Evolutionary conservation across 345 rosid genomes (phyloP), one percentile per base, ranked within the genome.

Genomic region (Turritis glabra): DNA sequence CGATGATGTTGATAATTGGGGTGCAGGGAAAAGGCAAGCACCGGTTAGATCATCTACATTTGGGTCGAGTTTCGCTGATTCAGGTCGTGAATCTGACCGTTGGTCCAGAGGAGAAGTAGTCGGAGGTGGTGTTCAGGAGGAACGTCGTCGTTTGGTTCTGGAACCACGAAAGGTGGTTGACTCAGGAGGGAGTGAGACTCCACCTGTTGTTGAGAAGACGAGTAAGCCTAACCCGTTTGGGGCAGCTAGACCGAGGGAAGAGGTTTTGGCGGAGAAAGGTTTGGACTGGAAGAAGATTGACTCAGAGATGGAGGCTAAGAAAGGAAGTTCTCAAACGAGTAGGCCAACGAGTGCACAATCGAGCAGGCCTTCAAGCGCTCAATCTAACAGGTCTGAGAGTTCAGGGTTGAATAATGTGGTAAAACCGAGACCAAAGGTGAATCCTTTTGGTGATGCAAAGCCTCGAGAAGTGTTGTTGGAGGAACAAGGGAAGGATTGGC

Each of bases 361-460:
- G 0, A 94, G 98, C 79, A 85, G 97, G 80, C 97, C 98, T 41
- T 87, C 98, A 0, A 94, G 98, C 72, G 92, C 90, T 0, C 98
- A 88, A 35, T 91, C 97, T 0, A 77, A 71, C 41, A 83, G 88
- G 91, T 92, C 96, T 18, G 99, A 92, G 82, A 84, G 85, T 47
- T 89, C 54, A 67, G 90, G 84, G 25, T 53, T 78, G 78, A 89
- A 83, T 67, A 87, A 83, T 48, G 68, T 71, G 35, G 80, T 53
- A 56, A 92, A 84, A 76, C 89, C 96, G 2, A 85, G 86, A 72
- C 91, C 92, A 1, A 92, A 85, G 81, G 85, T 85, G 68, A 92
- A 95, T 85, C 99, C 99, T 1, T 95, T 95, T 82, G 99, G 99
- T 2, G 91, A 90, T 67, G 98, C 99, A 1, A 95, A 89, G 81